Base-by-base conservation (phyloP, 495 filamentous ascomycete genomes). In the Hyphodiscus hymeniophilus region DNA sequence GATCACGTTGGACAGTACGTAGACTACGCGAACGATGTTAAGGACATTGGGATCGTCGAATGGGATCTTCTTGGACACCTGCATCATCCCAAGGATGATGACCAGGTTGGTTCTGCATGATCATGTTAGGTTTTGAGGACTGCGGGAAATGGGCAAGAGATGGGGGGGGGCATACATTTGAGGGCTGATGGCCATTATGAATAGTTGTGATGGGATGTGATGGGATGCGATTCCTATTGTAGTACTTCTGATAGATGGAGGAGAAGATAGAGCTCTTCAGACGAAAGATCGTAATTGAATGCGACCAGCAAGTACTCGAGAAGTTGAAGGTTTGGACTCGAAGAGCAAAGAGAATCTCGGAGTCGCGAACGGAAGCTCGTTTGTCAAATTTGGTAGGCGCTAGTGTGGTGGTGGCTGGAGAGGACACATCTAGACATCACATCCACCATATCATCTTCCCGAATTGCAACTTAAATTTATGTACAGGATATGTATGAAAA, bases 21-120 rank as follows among this genome's bases (percentile, higher is more conserved):
- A 98, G 57, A 84, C 63, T 24, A 69, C 84, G 62, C 92, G 92
- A 54, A 95, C 84, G 33, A 76, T 66, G 58, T 87, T 84, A 52
- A 98, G 80, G 22, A 92, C 85, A 45, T 79, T 74, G 11, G 91
- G 89, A 58, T 98, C 82, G 11, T 98, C 94, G 64, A 97, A 94
- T 38, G 89, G 87, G 44, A 98, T 81, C 72, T 83, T 86, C 77
- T 98, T 98, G 49, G 92, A 82, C 47, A 89, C 77, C 72, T 97
- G 92, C 89, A 97, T 96, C 83, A 96, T 89, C 60, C 87, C 87
- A 56, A 95, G 79, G 67, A 95, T 90, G 78, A 95, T 87, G 66
- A 85, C 73, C 66, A 95, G 73, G 74, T 95, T 95, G 55, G 88
- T 94, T 55, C 89, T 94, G 65, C 24, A 34, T 2, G n/a, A 45